Evolutionary conservation across 495 filamentous ascomycete species (phyloP).

Genomic region (Tuber brumale): DNA sequence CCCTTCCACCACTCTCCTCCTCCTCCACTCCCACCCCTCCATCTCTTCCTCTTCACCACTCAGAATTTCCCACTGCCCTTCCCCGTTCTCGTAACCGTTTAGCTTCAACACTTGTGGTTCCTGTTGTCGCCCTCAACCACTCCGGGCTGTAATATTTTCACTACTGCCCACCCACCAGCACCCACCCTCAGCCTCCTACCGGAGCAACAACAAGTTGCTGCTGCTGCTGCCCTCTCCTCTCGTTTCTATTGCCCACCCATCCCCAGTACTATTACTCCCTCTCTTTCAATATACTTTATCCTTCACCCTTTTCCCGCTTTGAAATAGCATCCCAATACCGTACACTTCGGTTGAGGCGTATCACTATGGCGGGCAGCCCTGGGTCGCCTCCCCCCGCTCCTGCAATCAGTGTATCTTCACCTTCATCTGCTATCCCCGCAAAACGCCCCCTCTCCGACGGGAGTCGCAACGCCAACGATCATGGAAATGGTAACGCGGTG

Average conservation of each 20-base stretch:
- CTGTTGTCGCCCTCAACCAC: background rate
- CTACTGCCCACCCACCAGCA: constrained; percentile 1
- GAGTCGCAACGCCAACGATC: constrained; percentile 15
- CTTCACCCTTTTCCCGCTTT: background rate
- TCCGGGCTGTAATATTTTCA: constrained; percentile 1
- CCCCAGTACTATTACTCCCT: background rate
- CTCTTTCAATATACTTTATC: background rate
- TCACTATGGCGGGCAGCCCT: constrained; percentile 28
- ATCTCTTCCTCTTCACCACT: constrained; percentile 1
- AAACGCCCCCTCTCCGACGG: constrained; percentile 28
- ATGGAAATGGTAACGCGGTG: constrained; percentile 5
- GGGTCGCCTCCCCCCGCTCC: constrained; percentile 20
- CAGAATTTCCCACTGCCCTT: background rate
- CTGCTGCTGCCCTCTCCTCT: background rate
- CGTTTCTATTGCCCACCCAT: background rate
- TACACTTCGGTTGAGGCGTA: background rate
- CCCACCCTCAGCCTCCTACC: background rate
- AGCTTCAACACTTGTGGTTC: background rate
- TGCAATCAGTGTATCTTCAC: constrained; percentile 24
- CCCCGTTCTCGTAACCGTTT: constrained; percentile 1
- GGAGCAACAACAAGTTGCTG: background rate
- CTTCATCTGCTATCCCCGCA: constrained; percentile 27
- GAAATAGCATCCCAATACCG: background rate
- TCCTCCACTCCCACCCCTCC: constrained; percentile 5
- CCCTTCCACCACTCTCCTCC: constrained; percentile 3